These are phyloP conservation scores for Balamuthia mandrillaris DNA, from an alignment of 208 protist species.

Conservation along the genomic window DNA sequence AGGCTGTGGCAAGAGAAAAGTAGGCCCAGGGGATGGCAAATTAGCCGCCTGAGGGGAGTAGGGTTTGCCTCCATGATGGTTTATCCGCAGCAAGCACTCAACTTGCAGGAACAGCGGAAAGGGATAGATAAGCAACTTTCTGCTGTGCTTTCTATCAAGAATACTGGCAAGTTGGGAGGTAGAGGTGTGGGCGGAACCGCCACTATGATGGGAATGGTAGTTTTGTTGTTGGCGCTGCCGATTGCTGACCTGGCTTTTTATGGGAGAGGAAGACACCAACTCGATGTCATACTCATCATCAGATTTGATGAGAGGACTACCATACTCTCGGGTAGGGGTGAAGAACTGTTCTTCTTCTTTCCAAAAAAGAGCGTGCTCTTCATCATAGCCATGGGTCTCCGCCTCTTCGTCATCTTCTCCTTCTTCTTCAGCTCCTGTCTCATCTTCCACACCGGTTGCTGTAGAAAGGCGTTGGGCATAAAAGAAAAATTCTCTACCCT, in stretches of 20 bases:
- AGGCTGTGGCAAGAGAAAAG: no score
- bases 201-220: background rate
- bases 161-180: background rate
- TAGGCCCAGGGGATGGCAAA: no score
- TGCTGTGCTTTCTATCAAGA: no score
- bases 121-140: no score
- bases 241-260: background rate
- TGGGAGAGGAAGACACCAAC: no score
- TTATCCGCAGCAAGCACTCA: no score
- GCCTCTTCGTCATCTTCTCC: conserved; percentile 1
- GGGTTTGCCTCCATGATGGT: no score
- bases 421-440: background rate
- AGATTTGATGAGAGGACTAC: no score
- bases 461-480: background rate
- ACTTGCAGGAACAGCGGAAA: no score
- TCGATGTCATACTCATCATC: no score
- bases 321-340: background rate
- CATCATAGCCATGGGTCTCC: background rate
- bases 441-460: background rate
- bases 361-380: conserved; percentile 32
- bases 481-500: background rate
- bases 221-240: background rate
- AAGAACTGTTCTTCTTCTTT: conserved; percentile 34
- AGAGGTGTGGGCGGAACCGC: background rate
- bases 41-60: no score